Base-by-base conservation (phyloP, 2,329 filamentous ascomycete genomes). In the Cercospora brassicicola region DNA sequence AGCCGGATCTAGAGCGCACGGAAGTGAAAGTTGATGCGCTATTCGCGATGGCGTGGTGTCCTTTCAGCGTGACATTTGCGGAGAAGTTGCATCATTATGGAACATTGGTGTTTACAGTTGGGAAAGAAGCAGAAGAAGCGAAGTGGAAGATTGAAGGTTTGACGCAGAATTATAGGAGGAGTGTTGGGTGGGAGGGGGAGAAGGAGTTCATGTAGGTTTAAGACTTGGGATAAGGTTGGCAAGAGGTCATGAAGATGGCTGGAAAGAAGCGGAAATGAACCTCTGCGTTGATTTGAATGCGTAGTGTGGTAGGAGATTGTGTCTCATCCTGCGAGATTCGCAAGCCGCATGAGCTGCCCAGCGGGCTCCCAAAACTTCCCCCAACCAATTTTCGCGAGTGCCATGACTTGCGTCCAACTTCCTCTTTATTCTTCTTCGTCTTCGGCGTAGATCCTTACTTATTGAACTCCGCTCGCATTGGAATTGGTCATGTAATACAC, bases 41-140 rank as follows among this genome's bases (percentile, higher is more conserved):
- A 15, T 73, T 73, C 64, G 71, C 60, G 7, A 59, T 31, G 53
- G 69, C 69, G 2, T 71, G 69, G 69, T 62, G 66, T 66, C 71
- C 71, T 11, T 73, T 73, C 31, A 57, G 42, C 2, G 71, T 73
- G 53, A 71, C 67, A 2, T 73, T 73, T 65, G 71, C 71, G 67
- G 71, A 69, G 28, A 62, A 66, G 20, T 55, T 73, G 68, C 71
- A 73, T 68, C 71, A 73, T 64, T 73, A 70, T 60, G 71, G 71
- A 26, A 68, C 45, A 9, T 65, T 73, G 53, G 66, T 70, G 20
- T 73, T 62, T 55, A 71, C 67, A 11, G 61, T 70, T 15, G 69
- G 60, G 30, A 67, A 67, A 42, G 65, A 36, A 48, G 57, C 20
- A 20, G 53, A 57, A 55, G 62, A 65, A 63, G 67, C 59, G 20